Conservation (phyloP, 805 yeast species). For the Grigorovia humatica region DNA sequence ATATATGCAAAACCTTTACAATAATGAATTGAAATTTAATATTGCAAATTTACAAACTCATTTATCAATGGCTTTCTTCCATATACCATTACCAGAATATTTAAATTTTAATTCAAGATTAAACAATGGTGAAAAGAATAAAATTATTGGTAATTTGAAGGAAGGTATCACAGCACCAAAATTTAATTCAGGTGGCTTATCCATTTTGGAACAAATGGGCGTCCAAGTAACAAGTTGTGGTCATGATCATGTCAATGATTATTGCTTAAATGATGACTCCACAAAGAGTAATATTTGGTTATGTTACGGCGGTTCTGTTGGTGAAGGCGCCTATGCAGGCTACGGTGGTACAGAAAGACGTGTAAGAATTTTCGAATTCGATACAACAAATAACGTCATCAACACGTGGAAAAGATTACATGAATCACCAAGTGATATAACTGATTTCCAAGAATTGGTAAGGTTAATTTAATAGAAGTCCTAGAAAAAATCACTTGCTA, state of each 20-base stretch:
- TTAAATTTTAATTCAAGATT: slow-evolving; percentile 30
- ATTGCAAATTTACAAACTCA: slow-evolving; percentile 31
- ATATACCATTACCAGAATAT: slow-evolving; percentile 87
- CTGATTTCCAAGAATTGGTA: slow-evolving; percentile 42
- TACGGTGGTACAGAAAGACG: slow-evolving; percentile 82
- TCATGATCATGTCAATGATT: slow-evolving; percentile 94
- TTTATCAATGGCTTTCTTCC: slow-evolving; percentile 83
- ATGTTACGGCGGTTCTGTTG: slow-evolving; percentile 89
- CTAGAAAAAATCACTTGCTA: too few species aligned
- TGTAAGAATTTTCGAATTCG: slow-evolving; percentile 59
- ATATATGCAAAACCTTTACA: slow-evolving; percentile 36
- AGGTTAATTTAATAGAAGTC: not conserved
- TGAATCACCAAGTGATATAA: slow-evolving; percentile 35
- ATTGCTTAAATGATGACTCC: slow-evolving; percentile 54
- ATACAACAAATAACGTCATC: slow-evolving; percentile 35
- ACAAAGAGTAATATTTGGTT: slow-evolving; percentile 48
- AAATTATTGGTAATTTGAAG: slow-evolving; percentile 48
- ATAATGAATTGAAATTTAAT: slow-evolving; percentile 21
- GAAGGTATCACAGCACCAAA: slow-evolving; percentile 78
- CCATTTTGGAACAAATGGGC: slow-evolving; percentile 50
- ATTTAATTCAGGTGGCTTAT: slow-evolving; percentile 57
- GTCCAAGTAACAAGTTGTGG: slow-evolving; percentile 75
- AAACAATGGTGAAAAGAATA: slow-evolving; percentile 10
- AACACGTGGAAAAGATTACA: slow-evolving; percentile 68
- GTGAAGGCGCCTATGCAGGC: slow-evolving; percentile 96